Evolutionary conservation across 2,329 filamentous ascomycete species (phyloP).

Genomic region (Penicillium digitatum): DNA sequence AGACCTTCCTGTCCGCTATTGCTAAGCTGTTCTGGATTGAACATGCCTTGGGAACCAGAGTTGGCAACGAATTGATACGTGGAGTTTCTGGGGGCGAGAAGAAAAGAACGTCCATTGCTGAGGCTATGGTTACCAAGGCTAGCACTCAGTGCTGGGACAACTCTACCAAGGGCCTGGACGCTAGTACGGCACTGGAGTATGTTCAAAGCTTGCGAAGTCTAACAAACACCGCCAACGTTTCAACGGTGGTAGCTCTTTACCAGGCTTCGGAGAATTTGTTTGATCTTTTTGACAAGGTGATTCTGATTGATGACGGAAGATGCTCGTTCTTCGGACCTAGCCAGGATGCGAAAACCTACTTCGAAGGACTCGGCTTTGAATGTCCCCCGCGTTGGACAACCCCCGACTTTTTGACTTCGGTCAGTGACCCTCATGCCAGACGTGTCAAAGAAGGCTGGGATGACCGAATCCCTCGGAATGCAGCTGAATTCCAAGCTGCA

Average conservation of each 20-base stretch:
- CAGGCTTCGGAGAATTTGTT: conserved; percentile 57
- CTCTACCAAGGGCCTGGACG: conserved; percentile 68
- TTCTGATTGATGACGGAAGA: conserved; percentile 64
- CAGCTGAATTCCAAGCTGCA: conserved; percentile 53
- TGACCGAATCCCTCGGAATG: conserved; percentile 52
- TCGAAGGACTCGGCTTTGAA: conserved; percentile 66
- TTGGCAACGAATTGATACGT: conserved; percentile 69
- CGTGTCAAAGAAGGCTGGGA: conserved; percentile 56
- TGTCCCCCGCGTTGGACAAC: conserved; percentile 69
- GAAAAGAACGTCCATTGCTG: conserved; percentile 78
- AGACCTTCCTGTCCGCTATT: conserved; percentile 62
- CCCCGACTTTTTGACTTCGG: conserved; percentile 72
- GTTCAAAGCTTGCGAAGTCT: conserved; percentile 62
- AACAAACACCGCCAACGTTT: conserved; percentile 60
- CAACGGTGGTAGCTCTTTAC: conserved; percentile 66
- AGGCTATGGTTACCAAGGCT: conserved; percentile 65
- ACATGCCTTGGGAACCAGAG: conserved; percentile 68
- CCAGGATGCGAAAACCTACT: conserved; percentile 63
- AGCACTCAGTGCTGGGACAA: conserved; percentile 73
- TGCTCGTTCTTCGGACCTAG: conserved; percentile 68
- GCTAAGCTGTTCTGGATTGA: conserved; percentile 69
- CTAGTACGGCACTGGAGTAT: conserved; percentile 69
- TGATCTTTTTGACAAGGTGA: conserved; percentile 63
- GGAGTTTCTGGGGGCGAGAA: conserved; percentile 68
- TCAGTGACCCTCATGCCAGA: conserved; percentile 61